These are phyloP conservation scores for Pilasporangium apinafurcum DNA, from an alignment of 352 stramenopile genomes.

Conservation along the genomic window DNA sequence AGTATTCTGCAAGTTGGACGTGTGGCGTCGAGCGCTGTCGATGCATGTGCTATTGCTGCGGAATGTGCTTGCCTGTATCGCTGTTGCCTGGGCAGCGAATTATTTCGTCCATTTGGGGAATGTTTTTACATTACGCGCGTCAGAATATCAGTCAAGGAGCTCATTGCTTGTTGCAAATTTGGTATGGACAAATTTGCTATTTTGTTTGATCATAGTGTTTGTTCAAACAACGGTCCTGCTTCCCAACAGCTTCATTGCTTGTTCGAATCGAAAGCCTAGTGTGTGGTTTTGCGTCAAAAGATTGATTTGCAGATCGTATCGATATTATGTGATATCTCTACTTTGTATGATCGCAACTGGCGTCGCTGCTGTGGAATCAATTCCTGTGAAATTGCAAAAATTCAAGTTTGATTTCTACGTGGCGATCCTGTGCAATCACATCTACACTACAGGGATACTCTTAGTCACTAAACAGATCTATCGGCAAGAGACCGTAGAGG, in stretches of 20 bases:
- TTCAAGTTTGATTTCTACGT: slow-evolving; percentile 5
- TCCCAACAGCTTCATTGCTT: slow-evolving; percentile 7
- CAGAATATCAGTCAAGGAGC: slow-evolving; percentile 13
- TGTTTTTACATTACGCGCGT: slow-evolving; percentile 12
- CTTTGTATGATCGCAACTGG: background rate
- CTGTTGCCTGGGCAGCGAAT: slow-evolving; percentile 14
- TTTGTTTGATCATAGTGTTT: slow-evolving; percentile 3
- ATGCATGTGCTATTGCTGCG: slow-evolving; percentile 8
- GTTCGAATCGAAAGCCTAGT: background rate
- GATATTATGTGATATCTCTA: slow-evolving; percentile 2
- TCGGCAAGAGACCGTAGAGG: slow-evolving; percentile 1
- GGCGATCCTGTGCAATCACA: background rate
- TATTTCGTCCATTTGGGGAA: slow-evolving; percentile 20
- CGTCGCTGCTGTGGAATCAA: background rate
- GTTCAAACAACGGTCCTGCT: background rate
- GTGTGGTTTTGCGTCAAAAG: slow-evolving; percentile 1
- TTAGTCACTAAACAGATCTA: background rate
- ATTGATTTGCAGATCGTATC: background rate
- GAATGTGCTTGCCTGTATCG: slow-evolving; percentile 11
- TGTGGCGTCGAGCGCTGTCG: no score
- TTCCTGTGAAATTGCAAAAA: background rate
- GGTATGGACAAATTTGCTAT: slow-evolving; percentile 12
- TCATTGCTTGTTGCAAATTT: slow-evolving; percentile 20
- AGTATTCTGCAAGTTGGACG: no score
- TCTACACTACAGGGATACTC: background rate